phyloP scores from a whole-genome alignment of 2,329 filamentous ascomycete species.

The Exophiala viscosa region DNA sequence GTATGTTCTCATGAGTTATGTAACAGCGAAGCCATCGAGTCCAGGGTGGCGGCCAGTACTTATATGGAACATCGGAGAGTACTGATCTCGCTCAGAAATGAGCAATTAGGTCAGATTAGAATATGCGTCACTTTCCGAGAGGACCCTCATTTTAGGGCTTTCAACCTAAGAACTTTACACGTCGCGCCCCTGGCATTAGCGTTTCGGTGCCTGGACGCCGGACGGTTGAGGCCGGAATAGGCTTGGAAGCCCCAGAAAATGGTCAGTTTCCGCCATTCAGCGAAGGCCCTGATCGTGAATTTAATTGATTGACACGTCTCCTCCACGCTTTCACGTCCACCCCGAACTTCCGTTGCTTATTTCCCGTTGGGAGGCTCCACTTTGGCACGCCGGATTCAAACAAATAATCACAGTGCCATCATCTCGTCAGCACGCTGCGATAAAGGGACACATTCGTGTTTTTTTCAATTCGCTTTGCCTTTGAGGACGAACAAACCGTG shows the following conservation, averaged over 20 bases:
- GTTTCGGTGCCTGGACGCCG: conserved; percentile 1
- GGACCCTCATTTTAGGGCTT: not conserved
- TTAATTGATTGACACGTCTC: not conserved
- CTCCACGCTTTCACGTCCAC: not conserved
- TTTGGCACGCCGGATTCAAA: conserved; percentile 18
- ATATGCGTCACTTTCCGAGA: no score
- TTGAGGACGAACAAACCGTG: no score
- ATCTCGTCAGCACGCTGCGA: conserved; percentile 7
- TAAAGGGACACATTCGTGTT: conserved; percentile 7
- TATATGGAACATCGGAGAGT: no score
- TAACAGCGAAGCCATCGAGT: no score
- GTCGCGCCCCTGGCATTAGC: conserved; percentile 22
- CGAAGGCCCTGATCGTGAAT: not conserved
- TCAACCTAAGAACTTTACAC: not conserved
- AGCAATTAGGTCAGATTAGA: no score
- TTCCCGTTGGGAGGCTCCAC: conserved; percentile 14
- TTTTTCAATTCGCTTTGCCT: not conserved
- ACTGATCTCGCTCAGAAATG: no score
- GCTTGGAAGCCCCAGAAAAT: not conserved
- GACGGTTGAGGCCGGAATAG: conserved; percentile 1
- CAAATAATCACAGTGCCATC: conserved; percentile 19
- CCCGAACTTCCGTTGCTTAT: not conserved
- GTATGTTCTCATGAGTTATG: no score
- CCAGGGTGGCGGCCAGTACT: no score
- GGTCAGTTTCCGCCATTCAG: not conserved